These are phyloP conservation scores for Aspergillus indologenus DNA, from an alignment of 495 filamentous ascomycete genomes.

Conservation along the genomic window DNA sequence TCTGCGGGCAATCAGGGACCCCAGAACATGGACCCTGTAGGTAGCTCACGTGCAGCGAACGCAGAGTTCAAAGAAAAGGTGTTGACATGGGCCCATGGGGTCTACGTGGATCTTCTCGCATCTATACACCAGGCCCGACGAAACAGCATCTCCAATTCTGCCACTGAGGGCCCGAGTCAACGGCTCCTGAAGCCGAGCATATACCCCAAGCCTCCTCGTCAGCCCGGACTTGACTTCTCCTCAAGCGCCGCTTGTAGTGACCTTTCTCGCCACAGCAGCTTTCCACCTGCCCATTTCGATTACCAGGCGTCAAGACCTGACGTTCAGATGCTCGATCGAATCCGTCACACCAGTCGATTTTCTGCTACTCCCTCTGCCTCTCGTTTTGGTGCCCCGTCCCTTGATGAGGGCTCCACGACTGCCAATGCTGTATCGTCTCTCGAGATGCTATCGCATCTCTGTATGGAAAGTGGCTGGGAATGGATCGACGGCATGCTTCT, in stretches of 20 bases:
- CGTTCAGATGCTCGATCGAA: conserved; percentile 25
- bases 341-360: conserved; percentile 33
- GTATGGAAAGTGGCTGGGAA: conserved; percentile 82
- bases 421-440: conserved; percentile 64
- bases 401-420: conserved; percentile 35
- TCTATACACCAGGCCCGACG: conserved; percentile 64
- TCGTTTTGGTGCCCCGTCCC: conserved; percentile 31
- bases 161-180: conserved; percentile 31
- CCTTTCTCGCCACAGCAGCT: conserved; percentile 42
- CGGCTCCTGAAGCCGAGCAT: conserved; percentile 53
- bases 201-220: conserved; percentile 62
- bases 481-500: conserved; percentile 97
- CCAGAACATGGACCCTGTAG: conserved; percentile 21
- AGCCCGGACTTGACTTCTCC: conserved; percentile 45
- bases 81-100: conserved; percentile 77
- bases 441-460: conserved; percentile 76
- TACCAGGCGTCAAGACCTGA: conserved; percentile 28
- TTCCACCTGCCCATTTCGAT: conserved; percentile 40
- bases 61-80: conserved; percentile 75
- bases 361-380: conserved; percentile 28
- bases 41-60: conserved; percentile 36
- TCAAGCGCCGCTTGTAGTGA: conserved; percentile 28
- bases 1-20: conserved; percentile 20
- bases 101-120: conserved; percentile 82
- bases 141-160: conserved; percentile 36